Evolutionary conservation across 306 rosid species (phyloP).

Genomic region (Sicyos edulis): DNA sequence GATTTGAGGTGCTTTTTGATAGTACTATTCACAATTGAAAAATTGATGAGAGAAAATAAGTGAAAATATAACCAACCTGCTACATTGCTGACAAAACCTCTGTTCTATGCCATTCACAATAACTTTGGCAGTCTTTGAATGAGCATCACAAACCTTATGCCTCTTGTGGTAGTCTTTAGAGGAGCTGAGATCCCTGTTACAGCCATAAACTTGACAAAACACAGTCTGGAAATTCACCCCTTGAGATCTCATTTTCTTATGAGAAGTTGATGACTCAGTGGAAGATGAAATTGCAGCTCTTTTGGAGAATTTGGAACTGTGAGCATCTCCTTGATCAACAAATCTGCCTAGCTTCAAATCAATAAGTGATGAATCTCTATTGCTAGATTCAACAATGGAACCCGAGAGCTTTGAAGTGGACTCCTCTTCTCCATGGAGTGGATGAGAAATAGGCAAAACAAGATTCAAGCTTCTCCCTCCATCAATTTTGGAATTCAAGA

Average conservation of each 20-base stretch:
- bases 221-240: conserved; percentile 40
- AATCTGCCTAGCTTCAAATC: conserved; percentile 74
- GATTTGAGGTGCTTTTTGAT: background rate
- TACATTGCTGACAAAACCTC: conserved; percentile 94
- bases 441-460: conserved; percentile 23
- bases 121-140: conserved; percentile 74
- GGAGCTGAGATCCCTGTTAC: conserved; percentile 72
- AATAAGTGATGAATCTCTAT: conserved; percentile 53
- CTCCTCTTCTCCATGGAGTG: conserved; percentile 36
- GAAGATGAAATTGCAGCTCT: conserved; percentile 42
- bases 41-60: conserved; percentile 5
- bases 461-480: conserved; percentile 27
- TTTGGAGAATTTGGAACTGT: conserved; percentile 32
- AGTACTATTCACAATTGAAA: background rate
- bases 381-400: conserved; percentile 45
- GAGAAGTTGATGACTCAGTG: conserved; percentile 50
- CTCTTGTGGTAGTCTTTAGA: conserved; percentile 83
- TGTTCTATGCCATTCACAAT: conserved; percentile 78
- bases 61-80: conserved; percentile 47
- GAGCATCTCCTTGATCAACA: conserved; percentile 43
- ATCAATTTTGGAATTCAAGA: conserved; percentile 27
- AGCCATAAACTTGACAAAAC: conserved; percentile 83
- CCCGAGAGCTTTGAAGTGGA: conserved; percentile 53
- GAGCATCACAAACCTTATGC: conserved; percentile 88
- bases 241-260: conserved; percentile 47